Evolutionary conservation across 1,284 basidiomycete species (phyloP).

Genomic region (Rugosomyces carneus): DNA sequence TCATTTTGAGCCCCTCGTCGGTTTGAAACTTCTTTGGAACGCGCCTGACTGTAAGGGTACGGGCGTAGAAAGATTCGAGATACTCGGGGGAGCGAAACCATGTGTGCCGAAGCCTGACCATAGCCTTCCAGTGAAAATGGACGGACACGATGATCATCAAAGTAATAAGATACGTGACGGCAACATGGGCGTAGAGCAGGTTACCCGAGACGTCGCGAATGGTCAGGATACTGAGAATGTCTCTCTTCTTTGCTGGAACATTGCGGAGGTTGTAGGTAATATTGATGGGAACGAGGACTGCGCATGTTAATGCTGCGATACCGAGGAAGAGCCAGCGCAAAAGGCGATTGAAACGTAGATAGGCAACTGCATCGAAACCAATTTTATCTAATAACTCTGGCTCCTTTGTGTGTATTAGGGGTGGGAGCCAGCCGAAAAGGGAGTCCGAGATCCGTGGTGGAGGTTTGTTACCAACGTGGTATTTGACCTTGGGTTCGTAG

Average conservation of each 20-base stretch:
- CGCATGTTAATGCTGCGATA: constrained; percentile 64
- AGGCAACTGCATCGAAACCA: constrained; percentile 90
- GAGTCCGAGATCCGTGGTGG: constrained; percentile 81
- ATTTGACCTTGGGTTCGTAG: constrained; percentile 88
- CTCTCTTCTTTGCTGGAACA: constrained; percentile 43
- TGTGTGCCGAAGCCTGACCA: constrained; percentile 59
- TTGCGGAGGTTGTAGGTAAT: constrained; percentile 58
- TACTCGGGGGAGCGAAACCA: constrained; percentile 81
- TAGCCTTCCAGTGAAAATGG: constrained; percentile 69
- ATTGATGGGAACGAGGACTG: constrained; percentile 79
- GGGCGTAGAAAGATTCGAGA: constrained; percentile 68
- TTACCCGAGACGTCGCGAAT: constrained; percentile 68
- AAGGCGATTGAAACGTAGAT: constrained; percentile 88
- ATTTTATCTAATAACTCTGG: constrained; percentile 85
- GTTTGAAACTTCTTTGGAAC: constrained; percentile 73
- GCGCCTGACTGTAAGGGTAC: constrained; percentile 69
- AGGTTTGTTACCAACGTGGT: constrained; percentile 75
- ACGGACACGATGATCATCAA: constrained; percentile 58
- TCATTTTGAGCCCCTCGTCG: constrained; percentile 67
- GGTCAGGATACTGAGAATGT: constrained; percentile 70
- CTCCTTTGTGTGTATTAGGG: constrained; percentile 81
- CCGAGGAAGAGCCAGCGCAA: constrained; percentile 73
- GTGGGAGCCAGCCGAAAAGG: constrained; percentile 84
- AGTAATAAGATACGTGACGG: constrained; percentile 68
- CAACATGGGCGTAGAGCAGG: constrained; percentile 72